Base-by-base conservation (phyloP, 2,329 filamentous ascomycete species). In the Exophiala sp. region DNA sequence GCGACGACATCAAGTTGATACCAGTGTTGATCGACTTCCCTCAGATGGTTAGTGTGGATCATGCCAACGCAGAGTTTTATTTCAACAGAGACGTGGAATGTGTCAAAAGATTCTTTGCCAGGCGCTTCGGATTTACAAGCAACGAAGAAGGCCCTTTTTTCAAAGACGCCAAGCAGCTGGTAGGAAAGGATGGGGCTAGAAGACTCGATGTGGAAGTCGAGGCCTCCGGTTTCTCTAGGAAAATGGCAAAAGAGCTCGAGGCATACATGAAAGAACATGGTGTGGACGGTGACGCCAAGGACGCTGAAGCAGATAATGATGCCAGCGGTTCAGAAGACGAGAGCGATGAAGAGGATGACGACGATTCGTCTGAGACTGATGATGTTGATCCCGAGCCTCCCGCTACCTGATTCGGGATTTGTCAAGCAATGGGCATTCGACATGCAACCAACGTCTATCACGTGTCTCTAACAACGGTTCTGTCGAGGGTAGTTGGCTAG, bases 21-120 rank as follows among this genome's bases (percentile, higher is more conserved):
- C 93, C 93, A 1, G 80, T 96, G 46, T 73, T 98, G 39, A 98
- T 98, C 62, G 94, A 98, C 71, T 98, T 98, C 64, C 93, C 93
- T 0, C 93, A 98, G 66, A 97, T 96, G 85, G 82, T 98, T 1
- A 97, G 91, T 1, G 88, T 95, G 66, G 88, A 95, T 60, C 93
- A 98, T 65, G 70, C 76, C 29, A 96, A 98, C 63, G 94, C 93
- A 14, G 86, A 95, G 65, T 94, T 90, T 80, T 97, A 98, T 70
- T 98, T 98, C 67, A 87, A 97, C 65, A 83, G 93, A 57, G 93
- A 98, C 62, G 90, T 98, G 11, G 82, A 87, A 56, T 98, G 94
- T 68, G 85, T 98, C 63, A 97, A 96, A 71, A 82, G 86, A 24
- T 98, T 95, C 68, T 98, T 98, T 65, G 78, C 87, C 64, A 78